A percentile compares a stretch with the other conserved stretches of the same genome.
Conservation (phyloP, 345 rosid genomes). For the Abelmoschus esculentus region DNA sequence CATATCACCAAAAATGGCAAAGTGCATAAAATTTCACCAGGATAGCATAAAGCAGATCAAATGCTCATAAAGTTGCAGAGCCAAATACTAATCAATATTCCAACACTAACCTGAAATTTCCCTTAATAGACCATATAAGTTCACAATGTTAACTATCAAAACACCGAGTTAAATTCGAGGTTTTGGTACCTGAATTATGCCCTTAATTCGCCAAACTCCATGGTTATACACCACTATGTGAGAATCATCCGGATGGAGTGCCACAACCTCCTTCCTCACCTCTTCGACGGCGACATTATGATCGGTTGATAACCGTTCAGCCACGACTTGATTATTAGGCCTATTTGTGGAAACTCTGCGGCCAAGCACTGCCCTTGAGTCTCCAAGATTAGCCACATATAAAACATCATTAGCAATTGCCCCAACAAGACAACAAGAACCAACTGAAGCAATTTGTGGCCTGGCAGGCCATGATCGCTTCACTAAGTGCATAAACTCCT, state of each 20-base stretch:
- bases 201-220: constrained; percentile 70
- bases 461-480: constrained; percentile 31
- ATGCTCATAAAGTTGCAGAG: not conserved
- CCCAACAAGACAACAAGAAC: constrained; percentile 67
- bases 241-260: constrained; percentile 67
- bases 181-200: constrained; percentile 57
- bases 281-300: constrained; percentile 55
- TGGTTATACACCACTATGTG: constrained; percentile 40
- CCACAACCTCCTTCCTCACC: constrained; percentile 66
- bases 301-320: constrained; percentile 54
- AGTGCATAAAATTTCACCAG: not conserved
- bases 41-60: not conserved
- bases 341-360: constrained; percentile 22
- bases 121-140: not conserved
- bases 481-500: constrained; percentile 46
- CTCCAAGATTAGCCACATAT: constrained; percentile 63
- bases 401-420: constrained; percentile 33
- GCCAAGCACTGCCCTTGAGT: constrained; percentile 63
- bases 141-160: not conserved
- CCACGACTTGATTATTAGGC: constrained; percentile 25
- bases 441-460: constrained; percentile 55
- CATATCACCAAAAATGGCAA: not conserved
- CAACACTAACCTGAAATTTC: not conserved
- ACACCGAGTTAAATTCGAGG: not conserved
- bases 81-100: not conserved